These are phyloP conservation scores for Clarireedia sp. DNA, from an alignment of 2,329 filamentous ascomycete genomes.

Conservation along the genomic window DNA sequence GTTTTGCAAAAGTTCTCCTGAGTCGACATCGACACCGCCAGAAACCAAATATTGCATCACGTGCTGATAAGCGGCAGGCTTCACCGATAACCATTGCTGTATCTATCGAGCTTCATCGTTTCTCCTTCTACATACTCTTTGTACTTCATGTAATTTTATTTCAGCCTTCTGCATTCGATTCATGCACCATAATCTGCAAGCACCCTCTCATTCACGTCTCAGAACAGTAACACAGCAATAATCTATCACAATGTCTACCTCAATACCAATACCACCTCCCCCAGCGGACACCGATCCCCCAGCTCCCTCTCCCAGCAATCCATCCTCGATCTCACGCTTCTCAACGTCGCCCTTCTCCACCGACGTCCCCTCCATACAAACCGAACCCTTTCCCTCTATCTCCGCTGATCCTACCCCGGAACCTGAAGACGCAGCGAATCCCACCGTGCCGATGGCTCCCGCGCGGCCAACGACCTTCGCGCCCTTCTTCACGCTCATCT, in stretches of 20 bases:
- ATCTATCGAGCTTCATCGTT: too few species aligned
- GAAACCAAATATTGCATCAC: background rate
- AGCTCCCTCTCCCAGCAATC: background rate
- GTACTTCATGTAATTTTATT: too few species aligned
- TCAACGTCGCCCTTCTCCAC: background rate
- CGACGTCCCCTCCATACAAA: background rate
- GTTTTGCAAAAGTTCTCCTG: too few species aligned
- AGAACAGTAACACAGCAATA: background rate
- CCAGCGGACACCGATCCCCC: constrained; percentile 1
- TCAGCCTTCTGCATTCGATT: too few species aligned
- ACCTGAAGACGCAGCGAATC: background rate
- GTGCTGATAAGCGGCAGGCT: constrained; percentile 1
- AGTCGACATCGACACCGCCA: too few species aligned
- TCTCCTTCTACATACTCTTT: too few species aligned
- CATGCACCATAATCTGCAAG: background rate
- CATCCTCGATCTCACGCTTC: background rate
- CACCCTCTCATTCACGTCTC: background rate
- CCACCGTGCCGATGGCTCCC: background rate
- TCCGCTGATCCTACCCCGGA: background rate
- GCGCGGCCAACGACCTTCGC: constrained; percentile 41
- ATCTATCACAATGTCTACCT: background rate
- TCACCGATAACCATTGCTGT: too few species aligned
- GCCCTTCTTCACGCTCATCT: constrained; percentile 79
- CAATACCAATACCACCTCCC: constrained; percentile 1
- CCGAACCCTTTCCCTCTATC: background rate